Evolutionary conservation across 192 early-diverging fungal species (phyloP), one percentile per base, ranked within the genome.

Genomic region (Paraglomus occultum): DNA sequence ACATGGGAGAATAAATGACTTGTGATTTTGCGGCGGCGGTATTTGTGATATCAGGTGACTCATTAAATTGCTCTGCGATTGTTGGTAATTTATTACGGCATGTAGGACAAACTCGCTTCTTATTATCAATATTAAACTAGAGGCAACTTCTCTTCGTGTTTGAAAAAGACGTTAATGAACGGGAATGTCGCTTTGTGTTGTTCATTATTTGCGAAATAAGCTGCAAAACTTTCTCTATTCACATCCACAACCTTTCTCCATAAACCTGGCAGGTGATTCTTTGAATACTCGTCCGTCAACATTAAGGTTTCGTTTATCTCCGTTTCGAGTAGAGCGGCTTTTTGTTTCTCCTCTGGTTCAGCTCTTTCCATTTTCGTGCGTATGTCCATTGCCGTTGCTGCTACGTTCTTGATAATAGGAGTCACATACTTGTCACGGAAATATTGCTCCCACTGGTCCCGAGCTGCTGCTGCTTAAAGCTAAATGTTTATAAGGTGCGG

Each of bases 91-190:
- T 64, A 18, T 45, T 48, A 64, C 49, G 42, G 18, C 62, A 64
- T 64, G 11, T 64, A 47, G 45, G 62, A 47, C 62, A 64, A 46
- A 47, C 12, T 48, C 31, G 18, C 45, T 64, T 64, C 62, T 64
- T 64, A 11, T 64, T 64, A 47, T 64, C 45, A 64, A 64, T 64
- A 47, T 64, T n/a, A n/a, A n/a, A 71, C 9, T 11, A 40, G 23
- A 1, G 14, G 15, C 66, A 71, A 10, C 22, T 44, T 1, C 46
- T 71, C 31, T 15, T 68, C 47, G 40, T 71, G 17, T 52, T 71
- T 43, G 14, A 71, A 71, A 17, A 67, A 71, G 5, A 71, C 39
- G 5, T 38, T 18, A 11, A 71, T 11, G 18, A 66, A 65, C 22
- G 57, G 70, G 44, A 51, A 64, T 44, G n/a, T 8, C 7, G 4